These are phyloP conservation scores for Globisporangium camurandrum DNA, from an alignment of 352 stramenopile species.

Conservation along the genomic window DNA sequence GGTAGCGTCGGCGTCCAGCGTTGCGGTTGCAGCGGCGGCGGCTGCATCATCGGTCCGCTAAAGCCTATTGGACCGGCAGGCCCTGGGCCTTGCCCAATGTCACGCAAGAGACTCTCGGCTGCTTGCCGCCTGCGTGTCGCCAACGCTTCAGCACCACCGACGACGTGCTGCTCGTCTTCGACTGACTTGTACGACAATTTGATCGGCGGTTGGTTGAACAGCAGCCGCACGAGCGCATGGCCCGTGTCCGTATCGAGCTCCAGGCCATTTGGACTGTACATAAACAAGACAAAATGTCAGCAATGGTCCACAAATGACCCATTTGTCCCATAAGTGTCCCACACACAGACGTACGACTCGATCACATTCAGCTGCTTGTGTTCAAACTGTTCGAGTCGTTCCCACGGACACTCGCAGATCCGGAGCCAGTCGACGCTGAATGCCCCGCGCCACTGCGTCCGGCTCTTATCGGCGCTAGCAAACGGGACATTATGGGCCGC, in stretches of 20 bases:
- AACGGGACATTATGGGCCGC: constrained; percentile 45
- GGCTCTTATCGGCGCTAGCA: constrained; percentile 28
- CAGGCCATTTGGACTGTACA: constrained; percentile 49
- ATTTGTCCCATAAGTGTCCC: constrained; percentile 1
- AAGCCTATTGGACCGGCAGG: constrained; percentile 14
- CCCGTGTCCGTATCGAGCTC: constrained; percentile 61
- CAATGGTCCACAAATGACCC: background rate
- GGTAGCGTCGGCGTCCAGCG: constrained; percentile 44
- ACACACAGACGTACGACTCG: constrained; percentile 35
- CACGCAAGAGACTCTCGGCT: constrained; percentile 53
- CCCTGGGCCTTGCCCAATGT: constrained; percentile 16
- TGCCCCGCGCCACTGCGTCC: constrained; percentile 40
- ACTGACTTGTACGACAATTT: constrained; percentile 77
- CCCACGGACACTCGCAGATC: constrained; percentile 84
- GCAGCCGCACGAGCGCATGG: constrained; percentile 59
- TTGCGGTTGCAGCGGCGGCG: constrained; percentile 6
- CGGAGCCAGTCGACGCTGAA: constrained; percentile 81
- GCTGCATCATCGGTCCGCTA: too few relatives aligned
- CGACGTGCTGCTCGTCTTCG: constrained; percentile 71
- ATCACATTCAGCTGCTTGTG: constrained; percentile 53
- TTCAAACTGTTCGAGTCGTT: constrained; percentile 64
- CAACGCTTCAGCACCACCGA: constrained; percentile 66
- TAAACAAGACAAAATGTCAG: constrained; percentile 1
- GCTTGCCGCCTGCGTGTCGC: constrained; percentile 60
- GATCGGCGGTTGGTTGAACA: constrained; percentile 81